These are phyloP conservation scores for Penicillium herquei DNA, from an alignment of 495 filamentous ascomycete genomes.

Conservation along the genomic window DNA sequence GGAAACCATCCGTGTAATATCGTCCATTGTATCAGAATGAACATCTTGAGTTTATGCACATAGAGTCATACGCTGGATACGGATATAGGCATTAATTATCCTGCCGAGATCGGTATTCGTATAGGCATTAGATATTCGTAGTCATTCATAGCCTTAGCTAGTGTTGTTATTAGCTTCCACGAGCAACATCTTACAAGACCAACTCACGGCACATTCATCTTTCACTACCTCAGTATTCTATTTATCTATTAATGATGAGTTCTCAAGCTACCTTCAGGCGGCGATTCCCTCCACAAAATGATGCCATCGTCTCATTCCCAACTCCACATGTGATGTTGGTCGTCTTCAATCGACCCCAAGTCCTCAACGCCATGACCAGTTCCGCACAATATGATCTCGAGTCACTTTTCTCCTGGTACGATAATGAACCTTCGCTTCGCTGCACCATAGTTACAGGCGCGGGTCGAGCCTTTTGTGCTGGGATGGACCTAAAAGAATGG, in stretches of 20 bases:
- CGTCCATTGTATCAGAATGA: not conserved
- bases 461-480: slow-evolving; percentile 44
- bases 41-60: too few species aligned
- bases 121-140: too few species aligned
- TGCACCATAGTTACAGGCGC: slow-evolving; percentile 48
- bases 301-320: slow-evolving; percentile 27
- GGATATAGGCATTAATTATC: too few species aligned
- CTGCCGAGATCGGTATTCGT: too few species aligned
- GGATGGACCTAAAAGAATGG: slow-evolving; percentile 36
- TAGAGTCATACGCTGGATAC: too few species aligned
- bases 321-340: slow-evolving; percentile 31
- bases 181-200: too few species aligned
- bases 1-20: not conserved
- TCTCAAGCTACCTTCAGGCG: slow-evolving; percentile 8
- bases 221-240: too few species aligned
- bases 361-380: slow-evolving; percentile 43
- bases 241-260: slow-evolving; percentile 4
- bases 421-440: slow-evolving; percentile 43
- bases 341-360: slow-evolving; percentile 33
- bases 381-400: slow-evolving; percentile 43
- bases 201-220: too few species aligned
- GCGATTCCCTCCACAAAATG: slow-evolving; percentile 10
- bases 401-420: slow-evolving; percentile 45
- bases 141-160: too few species aligned
- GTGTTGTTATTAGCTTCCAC: too few species aligned